Evolutionary conservation across 352 stramenopile species (phyloP).

Genomic region (Globisporangium sylvaticum): DNA sequence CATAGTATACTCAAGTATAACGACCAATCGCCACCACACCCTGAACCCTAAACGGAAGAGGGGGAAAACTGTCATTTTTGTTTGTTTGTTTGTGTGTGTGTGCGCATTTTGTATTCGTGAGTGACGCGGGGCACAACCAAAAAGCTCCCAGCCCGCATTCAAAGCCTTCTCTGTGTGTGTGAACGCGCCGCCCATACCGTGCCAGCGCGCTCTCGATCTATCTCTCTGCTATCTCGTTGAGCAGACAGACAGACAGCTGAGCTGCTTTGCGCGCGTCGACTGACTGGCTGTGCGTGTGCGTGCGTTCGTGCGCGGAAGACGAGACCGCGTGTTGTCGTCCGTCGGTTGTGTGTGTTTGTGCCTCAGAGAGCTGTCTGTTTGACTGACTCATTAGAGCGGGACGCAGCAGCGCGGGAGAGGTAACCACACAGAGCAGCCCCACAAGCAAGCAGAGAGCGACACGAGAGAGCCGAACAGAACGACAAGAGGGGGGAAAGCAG

Average conservation of each 20-base stretch:
- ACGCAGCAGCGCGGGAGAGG: neutral
- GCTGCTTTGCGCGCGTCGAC: neutral
- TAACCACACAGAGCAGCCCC: neutral
- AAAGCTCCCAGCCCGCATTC: neutral
- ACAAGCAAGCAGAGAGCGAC: too few relatives aligned
- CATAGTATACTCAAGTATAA: too few relatives aligned
- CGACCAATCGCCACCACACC: too few relatives aligned
- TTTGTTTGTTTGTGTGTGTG: too few relatives aligned
- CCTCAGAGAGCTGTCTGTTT: neutral
- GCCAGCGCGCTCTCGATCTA: neutral
- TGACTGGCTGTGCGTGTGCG: neutral
- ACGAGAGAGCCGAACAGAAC: neutral
- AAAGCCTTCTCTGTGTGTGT: neutral
- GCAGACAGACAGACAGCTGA: neutral
- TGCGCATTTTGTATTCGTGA: too few relatives aligned
- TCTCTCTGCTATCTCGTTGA: too few relatives aligned
- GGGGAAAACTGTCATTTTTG: too few relatives aligned
- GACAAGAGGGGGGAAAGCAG: neutral
- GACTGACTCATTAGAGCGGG: neutral
- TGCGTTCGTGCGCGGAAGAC: neutral
- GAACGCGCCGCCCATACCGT: too few relatives aligned
- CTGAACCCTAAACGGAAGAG: too few relatives aligned
- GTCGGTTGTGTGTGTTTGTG: neutral
- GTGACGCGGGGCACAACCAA: too few relatives aligned
- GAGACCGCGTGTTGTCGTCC: neutral